Conservation (phyloP, 139 green algal species). For the Pseudopediastrum boryanum region DNA sequence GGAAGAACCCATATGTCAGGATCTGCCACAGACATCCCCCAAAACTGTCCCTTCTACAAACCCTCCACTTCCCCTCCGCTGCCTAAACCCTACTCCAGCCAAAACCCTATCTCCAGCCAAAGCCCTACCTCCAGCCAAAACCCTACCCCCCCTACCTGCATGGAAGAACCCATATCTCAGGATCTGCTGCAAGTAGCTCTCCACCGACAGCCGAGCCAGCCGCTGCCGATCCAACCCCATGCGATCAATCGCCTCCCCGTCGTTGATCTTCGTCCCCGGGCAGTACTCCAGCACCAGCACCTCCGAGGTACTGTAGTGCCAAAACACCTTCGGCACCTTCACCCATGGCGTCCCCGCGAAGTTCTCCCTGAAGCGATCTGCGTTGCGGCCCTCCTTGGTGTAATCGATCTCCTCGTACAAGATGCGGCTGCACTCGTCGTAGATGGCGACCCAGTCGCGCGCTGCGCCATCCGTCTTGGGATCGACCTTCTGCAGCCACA, state of each 20-base stretch:
- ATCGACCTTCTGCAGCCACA: slow-evolving; percentile 82
- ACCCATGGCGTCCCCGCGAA: slow-evolving; percentile 86
- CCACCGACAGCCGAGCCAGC: slow-evolving; percentile 84
- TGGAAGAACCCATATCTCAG: slow-evolving; percentile 65
- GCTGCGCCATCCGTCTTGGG: slow-evolving; percentile 97
- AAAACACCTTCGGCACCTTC: slow-evolving; percentile 89
- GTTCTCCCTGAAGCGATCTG: slow-evolving; percentile 88
- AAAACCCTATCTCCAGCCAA: neutral
- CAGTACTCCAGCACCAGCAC: slow-evolving; percentile 96
- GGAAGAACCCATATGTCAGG: slow-evolving; percentile 62
- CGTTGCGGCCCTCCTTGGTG: slow-evolving; percentile 87
- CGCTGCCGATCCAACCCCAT: slow-evolving; percentile 87
- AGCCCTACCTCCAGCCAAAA: neutral
- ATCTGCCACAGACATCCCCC: slow-evolving; percentile 96
- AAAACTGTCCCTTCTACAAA: too few relatives aligned
- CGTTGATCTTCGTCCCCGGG: slow-evolving; percentile 96
- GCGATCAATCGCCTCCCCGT: slow-evolving; percentile 73
- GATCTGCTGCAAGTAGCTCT: slow-evolving; percentile 96
- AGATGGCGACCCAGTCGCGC: slow-evolving; percentile 99
- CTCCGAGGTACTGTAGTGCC: slow-evolving; percentile 80
- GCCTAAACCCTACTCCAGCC: too few relatives aligned
- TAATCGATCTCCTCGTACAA: slow-evolving; percentile 98
- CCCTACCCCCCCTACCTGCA: slow-evolving; percentile 22
- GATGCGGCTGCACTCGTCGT: slow-evolving; percentile 97
- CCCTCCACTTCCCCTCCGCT: too few relatives aligned